Base-by-base conservation (phyloP, 768 basidiomycete genomes). In the Hericium coralloides region DNA sequence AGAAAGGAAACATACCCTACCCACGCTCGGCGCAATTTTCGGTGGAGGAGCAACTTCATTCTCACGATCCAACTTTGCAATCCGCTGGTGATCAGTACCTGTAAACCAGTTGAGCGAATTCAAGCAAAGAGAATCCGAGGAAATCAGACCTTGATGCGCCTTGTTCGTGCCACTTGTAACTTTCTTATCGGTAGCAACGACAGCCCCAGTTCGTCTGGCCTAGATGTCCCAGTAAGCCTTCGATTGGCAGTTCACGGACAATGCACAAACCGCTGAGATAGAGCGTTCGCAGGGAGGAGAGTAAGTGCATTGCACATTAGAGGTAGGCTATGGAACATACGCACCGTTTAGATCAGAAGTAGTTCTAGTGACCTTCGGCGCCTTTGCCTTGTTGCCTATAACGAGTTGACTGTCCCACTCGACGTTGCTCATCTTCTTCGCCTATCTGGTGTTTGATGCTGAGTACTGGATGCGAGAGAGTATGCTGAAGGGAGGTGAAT, bases 21-120 rank as follows among this genome's bases (percentile, higher is more conserved):
- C 89, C 59, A 89, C 89, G 22, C 76, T 77, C 9, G 84, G 76
- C 2, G 77, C 69, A 61, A 98, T 74, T 73, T 92, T 95, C 54
- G 87, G 63, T 49, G 95, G 95, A 7, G 94, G 93, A 9, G 93
- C 92, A 22, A 95, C 93, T 66, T 95, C 94, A 69, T 98, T 95
- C 64, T 97, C 92, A 47, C 91, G 83, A 71, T 95, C 94, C 45
- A 98, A 85, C 67, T 95, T 95, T 23, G 89, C 93, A 68, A 95
- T 94, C 56, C 83, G 83, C 68, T 93, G 91, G 74, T 95, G 92
- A 73, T 98, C 94, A 61, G 91, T 89, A 38, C 89, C 92, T 94
- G 58, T 6, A 38, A 60, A 20, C 60, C 23, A 2, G 31, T 50
- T 9, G 37, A 41, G 31, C 7, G 37, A 17, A 48, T 48, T 20